Conservation (phyloP, 306 rosid species). For the Dryas octopetala region DNA sequence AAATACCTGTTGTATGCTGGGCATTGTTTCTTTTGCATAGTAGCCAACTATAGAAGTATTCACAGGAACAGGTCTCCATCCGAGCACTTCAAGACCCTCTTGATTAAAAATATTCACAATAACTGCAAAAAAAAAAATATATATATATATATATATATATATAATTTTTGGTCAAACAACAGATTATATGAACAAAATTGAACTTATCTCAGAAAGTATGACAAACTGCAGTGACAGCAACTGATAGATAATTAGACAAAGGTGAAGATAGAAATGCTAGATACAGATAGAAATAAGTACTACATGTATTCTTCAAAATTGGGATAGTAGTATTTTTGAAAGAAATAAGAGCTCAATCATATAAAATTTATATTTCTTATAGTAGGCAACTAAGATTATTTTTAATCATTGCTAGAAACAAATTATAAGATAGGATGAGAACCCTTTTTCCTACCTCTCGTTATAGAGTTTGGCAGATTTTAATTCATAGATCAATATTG, state of each 20-base stretch:
- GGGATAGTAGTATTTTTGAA: neutral
- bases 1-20: constrained; percentile 92
- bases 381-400: neutral
- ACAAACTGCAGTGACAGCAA: neutral
- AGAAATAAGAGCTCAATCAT: neutral
- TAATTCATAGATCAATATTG: neutral
- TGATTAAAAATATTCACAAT: constrained; percentile 72
- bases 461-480: neutral
- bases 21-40: constrained; percentile 95
- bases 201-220: neutral
- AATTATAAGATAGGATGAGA: neutral
- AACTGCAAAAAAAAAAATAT: constrained; percentile 50
- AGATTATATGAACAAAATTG: neutral
- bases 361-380: neutral
- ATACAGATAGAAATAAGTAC: neutral
- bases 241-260: constrained; percentile 1
- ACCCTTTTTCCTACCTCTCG: neutral
- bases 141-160: too few relatives aligned
- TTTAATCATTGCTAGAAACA: constrained; percentile 3
- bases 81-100: constrained; percentile 99
- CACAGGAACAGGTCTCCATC: constrained; percentile 99
- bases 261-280: neutral
- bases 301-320: neutral
- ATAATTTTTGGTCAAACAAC: constrained; percentile 38
- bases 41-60: constrained; percentile 80